Conservation (phyloP, 306 rosid genomes). For the Sesbania bispinosa region DNA sequence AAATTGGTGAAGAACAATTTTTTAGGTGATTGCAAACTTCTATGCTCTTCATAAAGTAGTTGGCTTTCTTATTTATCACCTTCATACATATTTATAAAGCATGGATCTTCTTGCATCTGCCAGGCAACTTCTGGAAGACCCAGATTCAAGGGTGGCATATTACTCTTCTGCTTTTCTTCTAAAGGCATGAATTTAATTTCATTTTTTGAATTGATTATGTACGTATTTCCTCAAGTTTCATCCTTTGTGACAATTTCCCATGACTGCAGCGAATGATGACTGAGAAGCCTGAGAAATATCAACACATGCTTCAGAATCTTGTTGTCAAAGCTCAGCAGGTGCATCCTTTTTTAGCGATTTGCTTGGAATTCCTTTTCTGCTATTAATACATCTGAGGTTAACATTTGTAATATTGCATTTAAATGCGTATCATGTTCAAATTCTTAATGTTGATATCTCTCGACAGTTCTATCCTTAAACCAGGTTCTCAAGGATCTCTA, state of each 20-base stretch:
- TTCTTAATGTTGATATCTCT: neutral
- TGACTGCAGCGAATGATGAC: slow-evolving; percentile 80
- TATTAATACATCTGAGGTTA: too few species aligned
- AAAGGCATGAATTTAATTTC: slow-evolving; percentile 53
- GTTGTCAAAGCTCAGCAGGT: slow-evolving; percentile 93
- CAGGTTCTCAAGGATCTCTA: too few species aligned
- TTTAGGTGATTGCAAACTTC: slow-evolving; percentile 58
- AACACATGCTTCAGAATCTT: slow-evolving; percentile 83
- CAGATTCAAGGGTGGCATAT: slow-evolving; percentile 90
- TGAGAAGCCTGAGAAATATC: slow-evolving; percentile 81
- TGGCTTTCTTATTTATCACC: neutral
- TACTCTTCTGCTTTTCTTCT: slow-evolving; percentile 87
- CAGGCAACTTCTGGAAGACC: slow-evolving; percentile 85
- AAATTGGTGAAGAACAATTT: slow-evolving; percentile 73
- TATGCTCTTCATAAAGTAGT: neutral
- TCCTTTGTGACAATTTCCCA: slow-evolving; percentile 1
- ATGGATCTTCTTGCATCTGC: slow-evolving; percentile 21
- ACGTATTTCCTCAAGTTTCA: neutral
- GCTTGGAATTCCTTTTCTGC: too few species aligned
- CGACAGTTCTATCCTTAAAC: too few species aligned
- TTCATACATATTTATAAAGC: neutral
- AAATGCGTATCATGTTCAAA: neutral
- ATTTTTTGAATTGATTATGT: neutral
- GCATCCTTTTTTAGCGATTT: slow-evolving; percentile 18
- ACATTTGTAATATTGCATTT: too few species aligned